Conservation (phyloP, 164 flowering plant species). For the Hamamelis virginiana region DNA sequence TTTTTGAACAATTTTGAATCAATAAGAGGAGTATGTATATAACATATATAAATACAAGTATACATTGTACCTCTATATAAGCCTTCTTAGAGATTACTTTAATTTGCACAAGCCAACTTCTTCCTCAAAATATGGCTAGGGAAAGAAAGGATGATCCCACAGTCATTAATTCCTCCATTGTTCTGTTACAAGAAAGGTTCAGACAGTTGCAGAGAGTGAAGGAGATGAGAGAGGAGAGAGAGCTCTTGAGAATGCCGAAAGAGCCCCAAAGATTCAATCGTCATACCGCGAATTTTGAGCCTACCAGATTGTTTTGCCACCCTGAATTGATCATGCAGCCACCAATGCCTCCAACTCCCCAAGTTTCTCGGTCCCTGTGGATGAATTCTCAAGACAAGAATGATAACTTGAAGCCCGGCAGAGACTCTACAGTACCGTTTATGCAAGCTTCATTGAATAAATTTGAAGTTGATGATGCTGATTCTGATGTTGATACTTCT, state of each 20-base stretch:
- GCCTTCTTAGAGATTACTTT: neutral
- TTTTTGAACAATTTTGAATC: constrained; percentile 15
- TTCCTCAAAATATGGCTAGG: constrained; percentile 22
- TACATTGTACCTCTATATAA: neutral
- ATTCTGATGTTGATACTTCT: constrained; percentile 45
- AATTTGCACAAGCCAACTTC: too few relatives aligned
- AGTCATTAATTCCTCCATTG: constrained; percentile 35
- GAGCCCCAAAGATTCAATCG: constrained; percentile 6
- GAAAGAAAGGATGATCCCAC: constrained; percentile 22
- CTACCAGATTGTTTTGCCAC: constrained; percentile 13
- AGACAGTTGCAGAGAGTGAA: constrained; percentile 39
- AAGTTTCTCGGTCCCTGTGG: constrained; percentile 27
- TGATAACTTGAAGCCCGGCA: too few relatives aligned
- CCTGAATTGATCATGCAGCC: constrained; percentile 16
- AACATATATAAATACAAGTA: constrained; percentile 12
- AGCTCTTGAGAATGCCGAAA: constrained; percentile 17
- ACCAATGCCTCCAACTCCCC: constrained; percentile 11
- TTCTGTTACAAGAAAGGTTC: constrained; percentile 50
- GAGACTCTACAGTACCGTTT: too few relatives aligned
- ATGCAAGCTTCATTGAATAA: neutral
- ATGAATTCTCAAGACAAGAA: constrained; percentile 15
- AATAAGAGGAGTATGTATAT: neutral
- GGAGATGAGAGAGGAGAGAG: constrained; percentile 38
- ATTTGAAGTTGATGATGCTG: constrained; percentile 5
- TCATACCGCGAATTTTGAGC: neutral